Evolutionary conservation across 331 rosid species (phyloP), one percentile per base, ranked within the genome.

Genomic region (Malus hybrid): DNA sequence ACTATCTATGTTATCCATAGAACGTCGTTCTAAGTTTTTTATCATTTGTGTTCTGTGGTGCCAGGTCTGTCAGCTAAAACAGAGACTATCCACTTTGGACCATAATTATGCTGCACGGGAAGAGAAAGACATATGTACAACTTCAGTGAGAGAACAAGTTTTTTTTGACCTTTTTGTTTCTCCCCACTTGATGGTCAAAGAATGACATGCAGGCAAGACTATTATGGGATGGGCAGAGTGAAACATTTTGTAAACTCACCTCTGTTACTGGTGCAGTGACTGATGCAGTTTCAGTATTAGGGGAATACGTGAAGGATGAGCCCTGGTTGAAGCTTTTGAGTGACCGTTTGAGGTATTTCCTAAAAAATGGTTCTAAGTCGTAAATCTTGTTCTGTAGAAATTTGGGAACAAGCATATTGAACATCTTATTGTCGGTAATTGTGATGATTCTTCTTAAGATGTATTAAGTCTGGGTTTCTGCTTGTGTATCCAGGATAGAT

Each of bases 261-360:
- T 68, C 44, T 50, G 22, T 77, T 84, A 19, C 73, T 77, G 86
- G 70, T 84, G 87, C 93, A 92, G 99, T 89, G 86, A 78, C 81
- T 22, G 97, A 87, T 70, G 97, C 97, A 3, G 92, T 90, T 81
- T 94, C 97, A 33, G 86, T 94, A 76, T 71, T 94, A 80, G 90
- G 96, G 76, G 99, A 94, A 73, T 94, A 94, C 78, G 64, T 94
- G 80, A 92, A 86, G 80, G 91, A 92, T 81, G 87, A 92, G 28
- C 92, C 96, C 59, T 94, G 97, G 97, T 78, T 94, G 91, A 83
- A 85, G 85, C 89, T 67, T 63, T 71, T 92, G 85, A 92, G 97
- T 78, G 69, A 73, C 81, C 91, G 76, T 79, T 83, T 92, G 66
- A 90, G 91, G 97, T 94, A 92, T 81, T 76, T 33, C 77, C 16